Base-by-base conservation (phyloP, 768 basidiomycete species). In the Leccinum olivaceopallidum region DNA sequence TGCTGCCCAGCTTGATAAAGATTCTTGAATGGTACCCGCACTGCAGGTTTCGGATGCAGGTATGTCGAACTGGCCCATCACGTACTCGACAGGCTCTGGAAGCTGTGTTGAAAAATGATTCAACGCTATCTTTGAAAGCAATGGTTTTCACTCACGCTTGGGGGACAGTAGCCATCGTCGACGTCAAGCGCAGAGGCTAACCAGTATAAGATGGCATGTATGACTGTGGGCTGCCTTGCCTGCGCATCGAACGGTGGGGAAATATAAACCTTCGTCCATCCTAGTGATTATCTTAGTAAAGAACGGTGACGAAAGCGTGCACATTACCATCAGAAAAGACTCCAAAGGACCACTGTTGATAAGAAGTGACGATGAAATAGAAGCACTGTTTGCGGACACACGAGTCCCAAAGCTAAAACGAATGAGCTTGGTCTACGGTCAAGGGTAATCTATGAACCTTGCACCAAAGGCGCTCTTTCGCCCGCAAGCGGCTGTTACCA, bases 281-380 rank as follows among this genome's bases (percentile, higher is more conserved):
- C 86, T 87, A 24, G 20, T 14, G 10, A 55, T 49, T 24, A 16
- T 53, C 5, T 65, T 44, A 13, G 61, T 20, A 57, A 56, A 24
- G 30, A 53, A 9, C 3, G 5, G 54, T 16, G 14, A 53, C 20
- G 36, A 12, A 37, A 34, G 48, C 9, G 24, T 13, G 44, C 42
- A 59, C 47, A 50, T 64, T 69, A 85, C 86, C 83, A 67, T 72
- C 69, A n/a, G 84, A 83, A 67, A 86, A 87, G 22, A 75, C 79
- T 5, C 86, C 86, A 64, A 87, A 87, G 6, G 81, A 75, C 86
- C 85, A 87, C 16, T 82, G 78, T 51, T 80, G 78, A 66, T 86
- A 87, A 4, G 82, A 82, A 6, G 85, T 85, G 55, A 87, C 66
- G 16, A 85, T 79, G 56, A 87, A 87, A 77, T 81, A 85, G 30